A percentile compares a stretch with the other conserved stretches of the same genome.
Evolutionary conservation across 2,329 filamentous ascomycete species (phyloP).

Genomic region (Zymoseptoria ardabiliae): DNA sequence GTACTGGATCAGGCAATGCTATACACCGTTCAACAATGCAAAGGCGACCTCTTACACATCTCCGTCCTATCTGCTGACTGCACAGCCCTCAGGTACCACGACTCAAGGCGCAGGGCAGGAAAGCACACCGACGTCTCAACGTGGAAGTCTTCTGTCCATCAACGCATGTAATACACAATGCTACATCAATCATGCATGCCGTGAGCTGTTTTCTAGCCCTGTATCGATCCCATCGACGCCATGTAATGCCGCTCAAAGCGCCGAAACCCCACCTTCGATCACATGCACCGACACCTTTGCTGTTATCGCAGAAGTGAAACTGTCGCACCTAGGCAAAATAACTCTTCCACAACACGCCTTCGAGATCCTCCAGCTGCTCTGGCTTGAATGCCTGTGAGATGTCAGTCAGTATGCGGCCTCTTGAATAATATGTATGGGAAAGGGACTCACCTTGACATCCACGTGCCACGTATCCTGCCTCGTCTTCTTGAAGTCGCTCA

Average conservation of each 20-base stretch:
- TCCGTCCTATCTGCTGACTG: no score
- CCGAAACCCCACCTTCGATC: not conserved
- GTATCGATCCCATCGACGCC: not conserved
- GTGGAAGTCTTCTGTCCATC: not conserved
- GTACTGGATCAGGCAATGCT: not conserved
- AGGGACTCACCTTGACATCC: conserved; percentile 77
- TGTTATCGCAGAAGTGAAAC: not conserved
- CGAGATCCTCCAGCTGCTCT: conserved; percentile 89
- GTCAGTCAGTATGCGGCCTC: conserved; percentile 12
- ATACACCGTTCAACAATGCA: no score
- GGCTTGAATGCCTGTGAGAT: conserved; percentile 63
- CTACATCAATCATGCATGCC: not conserved
- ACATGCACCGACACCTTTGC: not conserved
- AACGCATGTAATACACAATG: not conserved
- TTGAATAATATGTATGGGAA: not conserved
- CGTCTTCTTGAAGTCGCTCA: conserved; percentile 99
- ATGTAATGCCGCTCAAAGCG: not conserved
- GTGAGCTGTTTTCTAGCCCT: not conserved
- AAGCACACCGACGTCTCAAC: not conserved
- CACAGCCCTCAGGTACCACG: not conserved
- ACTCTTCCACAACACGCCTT: conserved; percentile 98
- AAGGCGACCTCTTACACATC: no score
- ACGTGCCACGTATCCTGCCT: conserved; percentile 97
- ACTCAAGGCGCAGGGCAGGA: not conserved
- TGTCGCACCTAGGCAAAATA: conserved; percentile 68